Percentiles rank a stretch among this genome's conserved stretches.
phyloP scores from a whole-genome alignment of 2,329 filamentous ascomycete species.

The Claviceps pusilla region DNA sequence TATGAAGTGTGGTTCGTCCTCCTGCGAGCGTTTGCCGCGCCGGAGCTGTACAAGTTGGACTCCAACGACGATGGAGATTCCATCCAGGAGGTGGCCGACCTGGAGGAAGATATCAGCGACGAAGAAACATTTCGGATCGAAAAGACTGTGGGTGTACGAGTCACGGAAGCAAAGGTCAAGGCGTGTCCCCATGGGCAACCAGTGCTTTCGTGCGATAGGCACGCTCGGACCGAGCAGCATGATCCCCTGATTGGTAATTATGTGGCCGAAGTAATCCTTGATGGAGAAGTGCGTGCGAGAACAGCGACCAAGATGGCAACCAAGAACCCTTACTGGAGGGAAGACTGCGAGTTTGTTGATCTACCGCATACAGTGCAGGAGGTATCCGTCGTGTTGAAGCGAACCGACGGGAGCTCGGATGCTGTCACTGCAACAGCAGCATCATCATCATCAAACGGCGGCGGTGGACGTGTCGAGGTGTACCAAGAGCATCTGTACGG shows the following conservation, averaged over 20 bases:
- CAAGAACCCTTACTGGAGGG: slow-evolving; percentile 66
- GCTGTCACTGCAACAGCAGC: slow-evolving; percentile 22
- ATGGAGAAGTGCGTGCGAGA: slow-evolving; percentile 63
- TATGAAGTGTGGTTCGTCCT: slow-evolving; percentile 97
- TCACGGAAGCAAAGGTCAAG: slow-evolving; percentile 49
- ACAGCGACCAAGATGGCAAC: slow-evolving; percentile 59
- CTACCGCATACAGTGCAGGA: slow-evolving; percentile 54
- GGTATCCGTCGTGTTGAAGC: slow-evolving; percentile 58
- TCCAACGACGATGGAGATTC: slow-evolving; percentile 26
- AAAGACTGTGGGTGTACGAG: slow-evolving; percentile 41
- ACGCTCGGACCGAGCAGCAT: slow-evolving; percentile 11
- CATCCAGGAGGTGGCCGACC: slow-evolving; percentile 25
- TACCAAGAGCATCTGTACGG: slow-evolving; percentile 42
- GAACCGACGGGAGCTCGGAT: slow-evolving; percentile 36
- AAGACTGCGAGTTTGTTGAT: slow-evolving; percentile 64
- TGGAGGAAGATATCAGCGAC: slow-evolving; percentile 22
- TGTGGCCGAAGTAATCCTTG: slow-evolving; percentile 63
- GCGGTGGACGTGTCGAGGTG: neutral
- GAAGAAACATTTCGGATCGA: slow-evolving; percentile 46
- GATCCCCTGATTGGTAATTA: slow-evolving; percentile 51
- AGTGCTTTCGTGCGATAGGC: slow-evolving; percentile 10
- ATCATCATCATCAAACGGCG: slow-evolving; percentile 14
- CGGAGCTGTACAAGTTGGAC: slow-evolving; percentile 65
- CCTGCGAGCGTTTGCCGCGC: slow-evolving; percentile 77
- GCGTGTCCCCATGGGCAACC: slow-evolving; percentile 14